A percentile compares a stretch with the other conserved stretches of the same genome.
Conservation (phyloP, 192 early-diverging fungal genomes). For the Lunasporangiospora selenospora region DNA sequence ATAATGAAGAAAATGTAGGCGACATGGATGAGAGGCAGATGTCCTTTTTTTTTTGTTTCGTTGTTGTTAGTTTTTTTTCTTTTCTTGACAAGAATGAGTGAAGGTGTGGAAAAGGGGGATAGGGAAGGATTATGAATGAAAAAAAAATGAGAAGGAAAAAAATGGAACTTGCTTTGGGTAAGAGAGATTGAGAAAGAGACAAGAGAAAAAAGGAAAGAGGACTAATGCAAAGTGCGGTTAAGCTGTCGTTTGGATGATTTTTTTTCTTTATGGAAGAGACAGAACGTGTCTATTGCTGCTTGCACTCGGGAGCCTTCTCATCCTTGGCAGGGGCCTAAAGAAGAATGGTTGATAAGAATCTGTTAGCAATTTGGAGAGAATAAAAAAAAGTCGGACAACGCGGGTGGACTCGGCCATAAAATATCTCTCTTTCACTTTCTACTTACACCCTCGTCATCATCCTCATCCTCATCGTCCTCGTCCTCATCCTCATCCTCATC, state of each 20-base stretch:
- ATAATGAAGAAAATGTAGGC: too few relatives aligned
- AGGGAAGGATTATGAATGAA: conserved; percentile 10
- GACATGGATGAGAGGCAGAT: too few relatives aligned
- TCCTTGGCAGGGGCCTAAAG: conserved; percentile 45
- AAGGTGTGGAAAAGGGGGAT: background rate
- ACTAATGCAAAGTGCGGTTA: background rate
- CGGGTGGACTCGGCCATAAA: background rate
- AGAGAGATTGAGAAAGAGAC: too few relatives aligned
- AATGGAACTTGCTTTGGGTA: background rate
- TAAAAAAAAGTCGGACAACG: background rate
- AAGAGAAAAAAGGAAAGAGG: background rate
- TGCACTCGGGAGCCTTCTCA: conserved; percentile 46
- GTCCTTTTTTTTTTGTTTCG: too few relatives aligned
- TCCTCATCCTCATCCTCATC: conserved; percentile 50
- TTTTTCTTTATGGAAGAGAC: conserved; percentile 3
- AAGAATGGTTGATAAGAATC: conserved; percentile 12
- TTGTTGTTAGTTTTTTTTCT: too few relatives aligned
- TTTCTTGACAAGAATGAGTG: conserved; percentile 1
- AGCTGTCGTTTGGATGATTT: background rate
- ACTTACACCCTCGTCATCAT: conserved; percentile 46
- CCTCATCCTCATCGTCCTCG: conserved; percentile 52
- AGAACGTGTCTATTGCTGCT: conserved; percentile 44
- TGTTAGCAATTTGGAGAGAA: conserved; percentile 13
- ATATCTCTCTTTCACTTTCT: too few relatives aligned
- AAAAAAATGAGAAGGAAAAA: conserved; percentile 7